These are phyloP conservation scores for Holtermanniella nyarrowii DNA, from an alignment of 768 basidiomycete genomes.

Conservation along the genomic window DNA sequence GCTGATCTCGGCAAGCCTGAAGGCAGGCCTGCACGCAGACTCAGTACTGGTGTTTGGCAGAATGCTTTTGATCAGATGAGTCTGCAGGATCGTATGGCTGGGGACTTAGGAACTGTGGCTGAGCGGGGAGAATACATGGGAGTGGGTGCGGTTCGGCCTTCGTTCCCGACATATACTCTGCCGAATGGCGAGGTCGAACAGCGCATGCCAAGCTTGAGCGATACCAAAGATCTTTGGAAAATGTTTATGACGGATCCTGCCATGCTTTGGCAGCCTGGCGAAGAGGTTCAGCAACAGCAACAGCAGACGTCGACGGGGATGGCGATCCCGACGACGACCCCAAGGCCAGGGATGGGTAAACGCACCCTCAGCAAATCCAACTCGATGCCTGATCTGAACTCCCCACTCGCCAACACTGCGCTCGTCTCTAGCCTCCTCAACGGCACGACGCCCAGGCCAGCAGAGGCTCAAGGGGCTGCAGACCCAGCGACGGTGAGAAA, in stretches of 20 bases:
- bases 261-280: background rate
- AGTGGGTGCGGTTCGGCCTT: conserved; percentile 5
- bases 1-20: conserved; percentile 1
- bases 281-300: background rate
- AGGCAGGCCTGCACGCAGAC: conserved; percentile 10
- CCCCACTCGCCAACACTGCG: conserved; percentile 13
- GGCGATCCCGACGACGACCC: conserved; percentile 6
- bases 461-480: conserved; percentile 6
- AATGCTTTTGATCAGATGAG: conserved; percentile 33
- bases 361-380: conserved; percentile 31
- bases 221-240: conserved; percentile 37
- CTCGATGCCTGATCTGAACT: conserved; percentile 31
- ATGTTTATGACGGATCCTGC: conserved; percentile 33
- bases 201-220: conserved; percentile 23
- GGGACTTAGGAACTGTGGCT: background rate
- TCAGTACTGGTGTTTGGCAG: conserved; percentile 26
- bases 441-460: conserved; percentile 13
- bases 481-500: conserved; percentile 9
- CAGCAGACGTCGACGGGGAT: conserved; percentile 10
- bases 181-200: background rate
- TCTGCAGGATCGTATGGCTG: conserved; percentile 16
- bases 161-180: conserved; percentile 7
- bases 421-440: conserved; percentile 11
- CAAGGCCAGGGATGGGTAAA: conserved; percentile 20
- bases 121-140: background rate